phyloP scores from a whole-genome alignment of 2,329 filamentous ascomycete genomes.

The Clarireedia homoeocarpa region DNA sequence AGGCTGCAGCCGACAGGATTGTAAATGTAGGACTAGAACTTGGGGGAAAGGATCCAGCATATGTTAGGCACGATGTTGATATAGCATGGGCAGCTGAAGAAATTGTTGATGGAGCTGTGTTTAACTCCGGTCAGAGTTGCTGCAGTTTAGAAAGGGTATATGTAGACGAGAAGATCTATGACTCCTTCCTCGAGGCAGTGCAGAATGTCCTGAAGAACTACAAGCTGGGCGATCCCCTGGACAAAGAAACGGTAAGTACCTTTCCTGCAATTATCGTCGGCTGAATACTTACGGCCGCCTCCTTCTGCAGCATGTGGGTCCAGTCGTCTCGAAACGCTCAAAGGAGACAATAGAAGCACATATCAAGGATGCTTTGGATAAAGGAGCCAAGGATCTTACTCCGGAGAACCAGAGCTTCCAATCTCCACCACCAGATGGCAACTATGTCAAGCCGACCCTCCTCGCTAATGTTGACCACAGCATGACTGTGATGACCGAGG shows the following conservation, averaged over 20 bases:
- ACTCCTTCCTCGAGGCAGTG: slow-evolving; percentile 69
- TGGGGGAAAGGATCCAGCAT: slow-evolving; percentile 91
- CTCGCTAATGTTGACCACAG: slow-evolving; percentile 70
- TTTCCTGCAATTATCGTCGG: not conserved
- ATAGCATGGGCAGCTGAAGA: slow-evolving; percentile 86
- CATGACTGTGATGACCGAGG: slow-evolving; percentile 86
- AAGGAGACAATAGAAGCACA: slow-evolving; percentile 71
- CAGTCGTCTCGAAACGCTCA: slow-evolving; percentile 76
- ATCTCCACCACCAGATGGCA: slow-evolving; percentile 66
- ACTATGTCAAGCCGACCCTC: slow-evolving; percentile 82
- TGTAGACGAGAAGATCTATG: slow-evolving; percentile 77
- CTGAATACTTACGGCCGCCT: slow-evolving; percentile 4
- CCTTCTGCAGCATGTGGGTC: slow-evolving; percentile 56
- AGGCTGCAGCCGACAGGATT: slow-evolving; percentile 74
- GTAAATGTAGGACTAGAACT: slow-evolving; percentile 85
- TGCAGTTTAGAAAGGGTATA: slow-evolving; percentile 90
- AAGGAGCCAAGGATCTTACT: slow-evolving; percentile 78
- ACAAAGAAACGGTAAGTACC: slow-evolving; percentile 50
- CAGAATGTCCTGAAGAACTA: slow-evolving; percentile 76
- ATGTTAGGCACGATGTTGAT: slow-evolving; percentile 79
- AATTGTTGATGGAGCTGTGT: slow-evolving; percentile 91
- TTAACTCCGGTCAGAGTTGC: slow-evolving; percentile 98
- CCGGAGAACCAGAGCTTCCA: slow-evolving; percentile 73
- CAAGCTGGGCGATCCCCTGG: slow-evolving; percentile 79
- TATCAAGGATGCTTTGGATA: slow-evolving; percentile 71